Evolutionary conservation across 129 eudicot genomes (phyloP).

Genomic region (Escallonia rubra): DNA sequence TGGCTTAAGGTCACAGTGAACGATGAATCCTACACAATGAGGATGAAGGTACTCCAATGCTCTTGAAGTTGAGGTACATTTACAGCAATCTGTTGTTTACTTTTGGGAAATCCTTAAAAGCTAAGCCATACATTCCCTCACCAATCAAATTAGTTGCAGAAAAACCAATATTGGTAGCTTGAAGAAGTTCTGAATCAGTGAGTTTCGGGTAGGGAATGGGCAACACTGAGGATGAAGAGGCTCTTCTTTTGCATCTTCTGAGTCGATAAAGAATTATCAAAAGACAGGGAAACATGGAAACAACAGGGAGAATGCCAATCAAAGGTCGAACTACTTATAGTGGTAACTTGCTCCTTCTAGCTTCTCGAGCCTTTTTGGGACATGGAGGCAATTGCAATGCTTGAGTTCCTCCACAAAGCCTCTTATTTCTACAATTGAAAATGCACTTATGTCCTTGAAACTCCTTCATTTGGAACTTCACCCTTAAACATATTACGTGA

Average conservation of each 20-base stretch:
- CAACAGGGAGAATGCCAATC: too few species aligned
- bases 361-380: not conserved
- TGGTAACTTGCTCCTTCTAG: too few species aligned
- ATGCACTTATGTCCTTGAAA: conserved; percentile 3
- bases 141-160: conserved; percentile 13
- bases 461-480: conserved; percentile 16
- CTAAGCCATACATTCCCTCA: not conserved
- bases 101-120: not conserved
- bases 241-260: too few species aligned
- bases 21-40: conserved; percentile 12
- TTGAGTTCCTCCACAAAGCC: conserved; percentile 17
- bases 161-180: conserved; percentile 12
- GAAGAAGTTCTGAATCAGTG: conserved; percentile 1
- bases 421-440: conserved; percentile 7
- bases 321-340: too few species aligned
- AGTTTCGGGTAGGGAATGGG: not conserved
- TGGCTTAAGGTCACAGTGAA: conserved; percentile 36
- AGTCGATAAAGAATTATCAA: too few species aligned
- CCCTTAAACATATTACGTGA: conserved; percentile 20
- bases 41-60: conserved; percentile 27
- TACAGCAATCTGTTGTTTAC: not conserved
- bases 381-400: conserved; percentile 15
- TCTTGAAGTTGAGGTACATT: conserved; percentile 8
- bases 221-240: too few species aligned
- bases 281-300: too few species aligned